A percentile compares a stretch with the other conserved stretches of the same genome.
These are phyloP conservation scores for Globisporangium nodosum DNA, from an alignment of 352 stramenopile species.

Conservation along the genomic window DNA sequence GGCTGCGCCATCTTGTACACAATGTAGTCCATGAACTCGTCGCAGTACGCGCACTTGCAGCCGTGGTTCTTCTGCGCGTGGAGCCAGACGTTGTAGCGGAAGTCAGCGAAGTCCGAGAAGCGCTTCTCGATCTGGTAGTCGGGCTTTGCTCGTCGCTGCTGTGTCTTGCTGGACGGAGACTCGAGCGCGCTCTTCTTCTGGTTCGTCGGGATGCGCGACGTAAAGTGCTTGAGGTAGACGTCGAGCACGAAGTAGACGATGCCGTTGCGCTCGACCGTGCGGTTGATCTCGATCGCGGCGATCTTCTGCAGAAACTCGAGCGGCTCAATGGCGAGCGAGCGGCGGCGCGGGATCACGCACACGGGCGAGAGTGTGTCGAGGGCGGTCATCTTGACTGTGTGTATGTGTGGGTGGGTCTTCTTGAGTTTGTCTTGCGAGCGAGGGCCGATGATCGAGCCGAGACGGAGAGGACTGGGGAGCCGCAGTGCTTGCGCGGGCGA, in stretches of 20 bases:
- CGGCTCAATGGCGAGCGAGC: slow-evolving; percentile 9
- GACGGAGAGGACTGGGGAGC: not conserved
- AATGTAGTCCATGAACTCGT: slow-evolving; percentile 47
- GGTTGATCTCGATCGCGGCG: slow-evolving; percentile 22
- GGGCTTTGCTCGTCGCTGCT: slow-evolving; percentile 17
- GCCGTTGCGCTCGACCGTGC: slow-evolving; percentile 15
- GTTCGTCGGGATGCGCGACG: slow-evolving; percentile 57
- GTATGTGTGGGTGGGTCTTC: not conserved
- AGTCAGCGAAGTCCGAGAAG: slow-evolving; percentile 46
- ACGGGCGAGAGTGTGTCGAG: slow-evolving; percentile 8
- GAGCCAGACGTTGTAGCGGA: slow-evolving; percentile 43
- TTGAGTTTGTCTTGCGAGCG: not conserved
- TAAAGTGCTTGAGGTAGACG: slow-evolving; percentile 47
- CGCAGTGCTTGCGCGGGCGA: not conserved
- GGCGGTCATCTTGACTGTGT: not conserved
- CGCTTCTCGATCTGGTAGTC: slow-evolving; percentile 47
- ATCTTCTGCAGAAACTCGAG: slow-evolving; percentile 22
- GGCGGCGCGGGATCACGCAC: slow-evolving; percentile 8
- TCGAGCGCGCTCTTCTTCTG: slow-evolving; percentile 15
- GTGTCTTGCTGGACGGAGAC: slow-evolving; percentile 7
- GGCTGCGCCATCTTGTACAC: slow-evolving; percentile 45
- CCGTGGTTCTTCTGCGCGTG: slow-evolving; percentile 38
- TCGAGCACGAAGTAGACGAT: slow-evolving; percentile 34
- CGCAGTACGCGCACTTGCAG: slow-evolving; percentile 35
- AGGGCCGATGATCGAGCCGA: not conserved